These are phyloP conservation scores for Byssothecium circinans DNA, from an alignment of 2,329 filamentous ascomycete species.

Conservation along the genomic window DNA sequence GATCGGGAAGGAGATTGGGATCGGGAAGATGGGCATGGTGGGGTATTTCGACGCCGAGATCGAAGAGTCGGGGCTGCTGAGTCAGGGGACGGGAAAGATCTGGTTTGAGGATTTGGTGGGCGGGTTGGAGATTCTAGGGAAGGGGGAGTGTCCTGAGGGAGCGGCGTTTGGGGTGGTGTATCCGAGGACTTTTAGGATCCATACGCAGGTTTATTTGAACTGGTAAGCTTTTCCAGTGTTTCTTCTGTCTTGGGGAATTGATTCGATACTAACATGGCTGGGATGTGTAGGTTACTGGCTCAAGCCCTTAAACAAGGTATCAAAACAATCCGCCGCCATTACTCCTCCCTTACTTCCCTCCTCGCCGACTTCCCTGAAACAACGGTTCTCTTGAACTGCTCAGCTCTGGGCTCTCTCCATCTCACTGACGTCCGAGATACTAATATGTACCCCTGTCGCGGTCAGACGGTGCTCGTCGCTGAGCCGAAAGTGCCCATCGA, in stretches of 20 bases:
- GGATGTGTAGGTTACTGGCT: conserved; percentile 50
- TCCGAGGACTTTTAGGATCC: conserved; percentile 43
- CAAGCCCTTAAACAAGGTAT: conserved; percentile 76
- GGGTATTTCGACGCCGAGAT: conserved; percentile 34
- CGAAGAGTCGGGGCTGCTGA: conserved; percentile 39
- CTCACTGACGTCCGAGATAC: conserved; percentile 82
- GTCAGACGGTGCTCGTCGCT: conserved; percentile 77
- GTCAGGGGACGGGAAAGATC: conserved; percentile 40
- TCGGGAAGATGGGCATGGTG: conserved; percentile 33
- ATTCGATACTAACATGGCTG: no score
- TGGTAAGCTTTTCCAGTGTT: conserved; percentile 36
- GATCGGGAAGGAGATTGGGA: conserved; percentile 26
- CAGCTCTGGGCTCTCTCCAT: conserved; percentile 72
- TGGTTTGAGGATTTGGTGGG: conserved; percentile 49
- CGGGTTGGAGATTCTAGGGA: conserved; percentile 31
- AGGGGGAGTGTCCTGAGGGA: conserved; percentile 37
- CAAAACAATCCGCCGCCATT: conserved; percentile 50
- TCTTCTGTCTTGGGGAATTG: no score
- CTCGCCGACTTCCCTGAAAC: conserved; percentile 61
- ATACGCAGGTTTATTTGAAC: conserved; percentile 41
- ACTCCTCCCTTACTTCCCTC: conserved; percentile 70
- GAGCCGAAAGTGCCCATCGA: conserved; percentile 42
- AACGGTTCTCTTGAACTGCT: conserved; percentile 80
- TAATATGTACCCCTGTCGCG: conserved; percentile 71
- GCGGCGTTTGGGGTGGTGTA: conserved; percentile 44